Base-by-base conservation (phyloP, 108 stramenopile genomes). In the Mediolabrus comicus region DNA sequence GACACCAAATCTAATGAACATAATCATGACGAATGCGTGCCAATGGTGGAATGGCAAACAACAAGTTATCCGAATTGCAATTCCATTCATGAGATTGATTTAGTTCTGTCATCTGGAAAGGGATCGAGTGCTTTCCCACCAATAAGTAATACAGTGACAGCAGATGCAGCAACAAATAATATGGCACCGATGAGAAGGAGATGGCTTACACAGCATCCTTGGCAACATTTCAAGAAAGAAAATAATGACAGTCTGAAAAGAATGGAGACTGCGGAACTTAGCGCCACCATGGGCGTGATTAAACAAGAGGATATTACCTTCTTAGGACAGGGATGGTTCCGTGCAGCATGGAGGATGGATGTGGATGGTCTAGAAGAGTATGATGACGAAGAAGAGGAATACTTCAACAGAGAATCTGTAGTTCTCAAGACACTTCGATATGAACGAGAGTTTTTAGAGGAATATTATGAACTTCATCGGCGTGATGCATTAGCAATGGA, bases 401-500 rank as follows among this genome's bases (percentile, higher is more conserved):
- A 70, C 31, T 55, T 29, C 7, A 24, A 32, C 13, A 66, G 33
- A 12, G 72, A 84, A 31, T 69, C 77, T 25, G 77, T 91, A 11
- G 90, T 94, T 22, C 53, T 94, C 57, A 94, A 94, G 66, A 88
- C 86, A 24, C 76, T 94, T 11, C 88, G 92, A 27, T 70, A 85
- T 28, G 91, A 89, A 71, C 82, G 94, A 41, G 91, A 92, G 30
- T 92, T 92, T 59, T 60, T 86, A 32, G 80, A 78, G 33, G 91
- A 95, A 65, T 90, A 88, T 55, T 92, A 83, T 65, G 91, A 95
- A 64, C 65, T 90, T 30, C 90, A 95, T 65, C 86, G 91, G 16
- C 74, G 86, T 43, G 94, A 95, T 72, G 94, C 94, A 3, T 78
- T 95, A 5, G 94, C 94, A 39, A 92, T 92, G 91, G 94, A 95